phyloP scores from a whole-genome alignment of 768 basidiomycete genomes.

The Pisolithus albus region DNA sequence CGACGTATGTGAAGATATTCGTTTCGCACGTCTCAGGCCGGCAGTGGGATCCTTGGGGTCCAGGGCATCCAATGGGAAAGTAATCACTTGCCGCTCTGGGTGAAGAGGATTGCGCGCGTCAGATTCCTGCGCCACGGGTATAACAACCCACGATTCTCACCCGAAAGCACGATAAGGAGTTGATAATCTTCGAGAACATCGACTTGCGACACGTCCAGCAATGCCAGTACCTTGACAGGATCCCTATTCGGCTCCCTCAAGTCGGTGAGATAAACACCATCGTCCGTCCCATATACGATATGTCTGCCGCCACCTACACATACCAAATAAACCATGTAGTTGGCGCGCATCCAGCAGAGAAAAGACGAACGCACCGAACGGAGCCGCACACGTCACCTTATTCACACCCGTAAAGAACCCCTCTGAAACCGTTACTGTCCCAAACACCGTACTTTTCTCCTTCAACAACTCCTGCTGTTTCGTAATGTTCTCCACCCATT shows the following conservation, averaged over 20 bases:
- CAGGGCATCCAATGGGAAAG: slow-evolving; percentile 90
- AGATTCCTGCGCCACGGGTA: background rate
- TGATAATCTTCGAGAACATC: slow-evolving; percentile 96
- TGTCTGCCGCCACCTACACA: slow-evolving; percentile 67
- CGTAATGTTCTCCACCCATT: slow-evolving; percentile 89
- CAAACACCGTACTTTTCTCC: slow-evolving; percentile 82
- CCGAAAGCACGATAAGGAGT: slow-evolving; percentile 96
- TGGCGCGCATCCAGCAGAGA: background rate
- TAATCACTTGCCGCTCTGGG: slow-evolving; percentile 89
- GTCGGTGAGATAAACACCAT: slow-evolving; percentile 94
- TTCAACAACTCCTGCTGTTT: slow-evolving; percentile 84
- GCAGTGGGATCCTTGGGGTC: slow-evolving; percentile 86
- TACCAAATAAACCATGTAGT: background rate
- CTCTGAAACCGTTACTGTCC: slow-evolving; percentile 77
- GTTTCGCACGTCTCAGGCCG: slow-evolving; percentile 88
- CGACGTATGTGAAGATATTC: slow-evolving; percentile 91
- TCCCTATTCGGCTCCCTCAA: slow-evolving; percentile 68
- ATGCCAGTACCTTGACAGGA: slow-evolving; percentile 82
- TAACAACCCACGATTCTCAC: slow-evolving; percentile 27
- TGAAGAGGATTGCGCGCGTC: background rate
- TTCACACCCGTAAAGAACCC: slow-evolving; percentile 82
- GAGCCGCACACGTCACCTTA: slow-evolving; percentile 88
- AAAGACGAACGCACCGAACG: slow-evolving; percentile 59
- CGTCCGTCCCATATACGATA: slow-evolving; percentile 95
- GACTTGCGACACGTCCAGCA: slow-evolving; percentile 88